Evolutionary conservation across 805 yeast genomes (phyloP), one percentile per base, ranked within the genome.

Genomic region (Wickerhamiella siamensis): DNA sequence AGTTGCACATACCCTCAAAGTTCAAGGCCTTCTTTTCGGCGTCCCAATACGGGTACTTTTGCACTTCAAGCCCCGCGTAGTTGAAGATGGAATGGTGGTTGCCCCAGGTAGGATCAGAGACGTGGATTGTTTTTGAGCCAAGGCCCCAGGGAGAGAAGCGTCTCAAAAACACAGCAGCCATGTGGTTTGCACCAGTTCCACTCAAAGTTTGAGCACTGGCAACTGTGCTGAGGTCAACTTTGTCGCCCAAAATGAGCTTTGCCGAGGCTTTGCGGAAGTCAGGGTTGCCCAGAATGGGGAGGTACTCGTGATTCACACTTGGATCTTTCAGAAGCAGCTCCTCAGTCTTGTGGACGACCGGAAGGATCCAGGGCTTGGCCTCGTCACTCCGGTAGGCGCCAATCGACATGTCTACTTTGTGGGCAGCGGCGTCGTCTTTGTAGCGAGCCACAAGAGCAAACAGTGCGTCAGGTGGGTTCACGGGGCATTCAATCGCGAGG

Each of bases 21-120:
- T 81, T 81, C 47, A 87, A 66, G 12, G 71, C 70, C 55, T 80
- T 80, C 50, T 69, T 71, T 41, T 60, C 46, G 48, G 66, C 63
- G 59, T 82, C 74, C 65, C 80, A 83, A 65, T 86, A 86, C 14
- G 77, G 66, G 63, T 84, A 84, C 56, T 64, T 67, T 49, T 68
- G 71, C 3, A 43, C 66, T 52, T 45, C 74, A 24, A 86, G 65
- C 16, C 94, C 94, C 24, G 84, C 75, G 49, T 74, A 80, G 43
- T 69, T 63, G 63, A 84, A 79, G 38, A 86, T 83, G 41, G 86
- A 82, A 48, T 72, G 65, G 65, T 87, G 96, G 64, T 87, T 88
- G 33, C 94, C 84, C 97, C 97, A 87, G 14, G 95, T 81, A 42
- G 95, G 95, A 55, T 75, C 72, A 39, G 96, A 91, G 42, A 84